A percentile compares a stretch with the other conserved stretches of the same genome.
Evolutionary conservation across 2,329 filamentous ascomycete species (phyloP).

Genomic region (Furcasterigmium furcatum): DNA sequence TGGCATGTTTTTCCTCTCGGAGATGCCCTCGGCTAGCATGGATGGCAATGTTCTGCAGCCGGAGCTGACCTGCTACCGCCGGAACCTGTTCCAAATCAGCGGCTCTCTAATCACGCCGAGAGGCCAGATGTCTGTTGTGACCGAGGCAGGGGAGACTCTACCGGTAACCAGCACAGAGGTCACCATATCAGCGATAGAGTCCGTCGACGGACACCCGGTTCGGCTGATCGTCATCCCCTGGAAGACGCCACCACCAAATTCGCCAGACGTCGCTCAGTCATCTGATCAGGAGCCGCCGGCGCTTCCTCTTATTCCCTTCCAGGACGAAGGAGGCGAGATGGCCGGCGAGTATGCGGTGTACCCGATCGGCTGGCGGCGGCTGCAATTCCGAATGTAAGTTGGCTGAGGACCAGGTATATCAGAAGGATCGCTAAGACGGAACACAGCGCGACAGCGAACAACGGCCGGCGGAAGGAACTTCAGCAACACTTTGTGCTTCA

Average conservation of each 20-base stretch:
- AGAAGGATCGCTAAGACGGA: conserved; percentile 12
- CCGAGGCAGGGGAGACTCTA: conserved; percentile 79
- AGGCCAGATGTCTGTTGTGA: conserved; percentile 74
- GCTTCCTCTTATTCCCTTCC: conserved; percentile 69
- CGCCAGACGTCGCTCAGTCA: conserved; percentile 60
- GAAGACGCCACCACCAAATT: conserved; percentile 88
- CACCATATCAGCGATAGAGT: conserved; percentile 88
- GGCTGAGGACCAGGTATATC: not conserved
- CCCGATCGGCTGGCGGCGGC: conserved; percentile 87
- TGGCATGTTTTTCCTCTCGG: conserved; percentile 86
- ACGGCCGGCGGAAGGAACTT: conserved; percentile 88
- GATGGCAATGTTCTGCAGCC: conserved; percentile 62
- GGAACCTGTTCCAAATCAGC: conserved; percentile 94
- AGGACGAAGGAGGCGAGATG: conserved; percentile 53
- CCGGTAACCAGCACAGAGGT: conserved; percentile 82
- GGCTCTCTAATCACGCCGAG: conserved; percentile 81
- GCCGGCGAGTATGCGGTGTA: conserved; percentile 87
- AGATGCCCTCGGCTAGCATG: conserved; percentile 64
- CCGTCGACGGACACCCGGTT: conserved; percentile 86
- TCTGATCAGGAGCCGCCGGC: conserved; percentile 83
- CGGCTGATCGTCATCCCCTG: conserved; percentile 96
- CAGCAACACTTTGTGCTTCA: conserved; percentile 95
- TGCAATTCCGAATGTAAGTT: conserved; percentile 81
- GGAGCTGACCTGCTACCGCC: conserved; percentile 91
- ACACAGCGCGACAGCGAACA: conserved; percentile 84